Percentiles rank a stretch among this genome's conserved stretches.
Evolutionary conservation across 139 green algal genomes (phyloP).

Genomic region (Tetraselmis striata): DNA sequence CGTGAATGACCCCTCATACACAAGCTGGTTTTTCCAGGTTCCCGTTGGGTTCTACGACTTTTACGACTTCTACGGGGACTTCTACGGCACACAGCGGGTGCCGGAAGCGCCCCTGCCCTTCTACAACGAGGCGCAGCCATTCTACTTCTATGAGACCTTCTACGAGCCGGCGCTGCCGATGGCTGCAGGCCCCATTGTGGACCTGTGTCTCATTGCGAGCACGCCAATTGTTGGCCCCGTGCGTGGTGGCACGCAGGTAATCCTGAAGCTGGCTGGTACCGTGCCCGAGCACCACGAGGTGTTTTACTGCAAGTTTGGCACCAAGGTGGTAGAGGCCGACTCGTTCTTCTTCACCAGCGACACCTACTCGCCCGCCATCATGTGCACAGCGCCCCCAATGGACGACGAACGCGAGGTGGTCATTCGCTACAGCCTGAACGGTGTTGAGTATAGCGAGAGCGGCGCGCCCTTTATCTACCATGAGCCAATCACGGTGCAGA

Average conservation of each 20-base stretch:
- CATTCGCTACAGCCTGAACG: conserved; percentile 1
- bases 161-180: background rate
- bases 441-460: background rate
- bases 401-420: background rate
- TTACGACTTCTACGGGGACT: conserved; percentile 19
- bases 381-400: conserved; percentile 4
- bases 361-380: conserved; percentile 10
- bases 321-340: conserved; percentile 13
- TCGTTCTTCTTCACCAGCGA: conserved; percentile 18
- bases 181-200: conserved; percentile 2
- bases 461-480: conserved; percentile 16
- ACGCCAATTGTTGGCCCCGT: conserved; percentile 9
- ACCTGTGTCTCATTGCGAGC: conserved; percentile 9
- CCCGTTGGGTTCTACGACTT: conserved; percentile 17
- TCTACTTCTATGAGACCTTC: conserved; percentile 16
- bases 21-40: conserved; percentile 1
- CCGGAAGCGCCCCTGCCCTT: background rate
- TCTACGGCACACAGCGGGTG: conserved; percentile 3
- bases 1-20: background rate
- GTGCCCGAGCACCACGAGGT: conserved; percentile 12
- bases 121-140: conserved; percentile 6
- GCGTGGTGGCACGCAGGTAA: conserved; percentile 11
- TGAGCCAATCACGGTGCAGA: conserved; percentile 5
- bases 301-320: conserved; percentile 20
- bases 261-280: conserved; percentile 11